These are phyloP conservation scores for Penicillium fuscoglaucum DNA, from an alignment of 2,329 filamentous ascomycete genomes.

Conservation along the genomic window DNA sequence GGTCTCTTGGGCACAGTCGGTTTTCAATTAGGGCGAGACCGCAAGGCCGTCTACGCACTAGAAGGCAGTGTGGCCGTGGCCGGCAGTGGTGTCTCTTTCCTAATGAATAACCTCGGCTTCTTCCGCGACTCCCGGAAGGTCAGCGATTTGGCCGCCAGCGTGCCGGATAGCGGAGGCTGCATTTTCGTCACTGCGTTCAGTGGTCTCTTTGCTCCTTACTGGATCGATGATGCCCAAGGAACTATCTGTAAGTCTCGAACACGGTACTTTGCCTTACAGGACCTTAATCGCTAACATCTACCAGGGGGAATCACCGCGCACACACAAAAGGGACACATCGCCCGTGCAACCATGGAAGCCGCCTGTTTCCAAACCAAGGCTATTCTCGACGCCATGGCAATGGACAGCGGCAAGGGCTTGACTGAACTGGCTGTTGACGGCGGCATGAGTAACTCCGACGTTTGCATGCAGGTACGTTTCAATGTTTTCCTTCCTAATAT, in stretches of 20 bases:
- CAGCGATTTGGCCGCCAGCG: conserved; percentile 62
- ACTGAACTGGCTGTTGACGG: conserved; percentile 79
- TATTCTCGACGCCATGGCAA: conserved; percentile 87
- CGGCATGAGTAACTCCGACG: conserved; percentile 82
- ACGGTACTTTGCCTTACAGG: not conserved
- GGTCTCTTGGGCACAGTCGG: conserved; percentile 84
- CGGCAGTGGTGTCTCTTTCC: conserved; percentile 75
- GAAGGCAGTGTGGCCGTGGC: conserved; percentile 83
- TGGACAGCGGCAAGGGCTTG: conserved; percentile 75
- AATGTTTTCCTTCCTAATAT: conserved; percentile 44
- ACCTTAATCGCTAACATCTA: conserved; percentile 10
- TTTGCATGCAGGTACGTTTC: conserved; percentile 72
- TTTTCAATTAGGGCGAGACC: conserved; percentile 73
- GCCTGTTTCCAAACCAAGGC: conserved; percentile 92
- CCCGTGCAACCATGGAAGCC: conserved; percentile 83
- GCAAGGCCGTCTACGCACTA: conserved; percentile 73
- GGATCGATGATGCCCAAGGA: conserved; percentile 89
- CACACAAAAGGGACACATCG: conserved; percentile 82
- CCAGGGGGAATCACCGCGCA: conserved; percentile 78
- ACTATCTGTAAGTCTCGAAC: conserved; percentile 65
- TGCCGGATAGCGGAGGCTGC: conserved; percentile 76
- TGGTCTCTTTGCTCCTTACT: conserved; percentile 88
- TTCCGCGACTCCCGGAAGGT: conserved; percentile 63
- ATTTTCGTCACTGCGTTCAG: conserved; percentile 89
- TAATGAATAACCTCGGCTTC: conserved; percentile 66